phyloP scores from a whole-genome alignment of 345 rosid species.

The Eucalyptus regnans region DNA sequence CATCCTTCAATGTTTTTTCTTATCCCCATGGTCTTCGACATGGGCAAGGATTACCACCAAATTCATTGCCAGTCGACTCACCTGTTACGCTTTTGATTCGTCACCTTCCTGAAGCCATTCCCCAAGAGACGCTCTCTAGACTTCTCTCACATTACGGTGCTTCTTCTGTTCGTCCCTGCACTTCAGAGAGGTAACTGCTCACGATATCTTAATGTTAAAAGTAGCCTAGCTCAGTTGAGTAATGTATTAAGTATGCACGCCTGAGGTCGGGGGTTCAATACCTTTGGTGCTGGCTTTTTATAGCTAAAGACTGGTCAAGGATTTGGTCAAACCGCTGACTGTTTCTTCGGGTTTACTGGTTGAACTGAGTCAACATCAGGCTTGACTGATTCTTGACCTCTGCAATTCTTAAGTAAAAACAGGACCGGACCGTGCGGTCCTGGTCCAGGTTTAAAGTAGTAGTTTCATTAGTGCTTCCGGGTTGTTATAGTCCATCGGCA shows the following conservation, averaged over 20 bases:
- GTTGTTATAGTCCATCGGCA: background rate
- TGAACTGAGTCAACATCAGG: background rate
- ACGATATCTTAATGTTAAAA: background rate
- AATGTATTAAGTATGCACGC: background rate
- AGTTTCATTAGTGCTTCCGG: background rate
- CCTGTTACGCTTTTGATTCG: conserved; percentile 37
- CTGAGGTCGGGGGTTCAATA: background rate
- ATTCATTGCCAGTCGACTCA: background rate
- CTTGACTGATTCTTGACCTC: background rate
- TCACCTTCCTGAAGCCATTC: conserved; percentile 85
- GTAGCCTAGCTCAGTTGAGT: background rate
- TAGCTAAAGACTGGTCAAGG: background rate
- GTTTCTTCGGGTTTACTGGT: background rate
- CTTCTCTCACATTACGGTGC: conserved; percentile 90
- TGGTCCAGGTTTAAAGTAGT: background rate
- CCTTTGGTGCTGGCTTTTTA: background rate
- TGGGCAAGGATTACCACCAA: background rate
- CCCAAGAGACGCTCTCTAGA: conserved; percentile 54
- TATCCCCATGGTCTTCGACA: conserved; percentile 1
- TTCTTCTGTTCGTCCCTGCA: conserved; percentile 65
- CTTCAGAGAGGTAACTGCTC: conserved; percentile 43
- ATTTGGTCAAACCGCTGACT: background rate
- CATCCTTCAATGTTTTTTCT: background rate
- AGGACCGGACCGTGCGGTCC: background rate
- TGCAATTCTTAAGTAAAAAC: background rate